Evolutionary conservation across 73 alveolate species (phyloP).

Genomic region (Uronychia binucleata): DNA sequence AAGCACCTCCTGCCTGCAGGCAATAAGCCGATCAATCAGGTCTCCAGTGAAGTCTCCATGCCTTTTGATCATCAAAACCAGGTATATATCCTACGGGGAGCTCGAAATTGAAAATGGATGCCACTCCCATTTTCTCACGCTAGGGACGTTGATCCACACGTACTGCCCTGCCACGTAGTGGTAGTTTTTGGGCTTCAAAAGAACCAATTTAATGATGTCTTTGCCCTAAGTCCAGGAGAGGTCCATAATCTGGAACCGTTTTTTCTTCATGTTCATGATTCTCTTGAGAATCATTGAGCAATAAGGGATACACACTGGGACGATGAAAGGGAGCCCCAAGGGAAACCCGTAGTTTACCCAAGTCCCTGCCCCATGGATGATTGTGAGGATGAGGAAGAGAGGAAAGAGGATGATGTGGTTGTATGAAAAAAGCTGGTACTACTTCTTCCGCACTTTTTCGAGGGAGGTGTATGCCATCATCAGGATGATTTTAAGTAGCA

Average conservation of each 20-base stretch:
- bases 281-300: background rate
- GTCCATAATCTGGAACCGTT: background rate
- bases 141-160: constrained; percentile 14
- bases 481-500: background rate
- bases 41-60: constrained; percentile 16
- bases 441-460: constrained; percentile 4
- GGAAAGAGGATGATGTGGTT: constrained; percentile 10
- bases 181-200: background rate
- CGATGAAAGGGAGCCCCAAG: background rate
- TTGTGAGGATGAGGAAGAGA: background rate
- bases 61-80: constrained; percentile 7
- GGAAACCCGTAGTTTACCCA: constrained; percentile 27
- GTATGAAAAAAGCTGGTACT: constrained; percentile 12
- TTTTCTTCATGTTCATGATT: background rate
- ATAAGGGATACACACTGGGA: constrained; percentile 6
- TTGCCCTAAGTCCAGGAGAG: background rate
- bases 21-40: too few species aligned
- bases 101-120: constrained; percentile 17
- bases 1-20: too few species aligned
- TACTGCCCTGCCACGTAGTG: constrained; percentile 6
- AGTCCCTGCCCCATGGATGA: constrained; percentile 15
- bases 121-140: constrained; percentile 2
- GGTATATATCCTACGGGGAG: constrained; percentile 1
- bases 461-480: constrained; percentile 11
- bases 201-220: background rate